These are phyloP conservation scores for Rhododendron griersonianum DNA, from an alignment of 148 eudicot genomes.

Conservation along the genomic window DNA sequence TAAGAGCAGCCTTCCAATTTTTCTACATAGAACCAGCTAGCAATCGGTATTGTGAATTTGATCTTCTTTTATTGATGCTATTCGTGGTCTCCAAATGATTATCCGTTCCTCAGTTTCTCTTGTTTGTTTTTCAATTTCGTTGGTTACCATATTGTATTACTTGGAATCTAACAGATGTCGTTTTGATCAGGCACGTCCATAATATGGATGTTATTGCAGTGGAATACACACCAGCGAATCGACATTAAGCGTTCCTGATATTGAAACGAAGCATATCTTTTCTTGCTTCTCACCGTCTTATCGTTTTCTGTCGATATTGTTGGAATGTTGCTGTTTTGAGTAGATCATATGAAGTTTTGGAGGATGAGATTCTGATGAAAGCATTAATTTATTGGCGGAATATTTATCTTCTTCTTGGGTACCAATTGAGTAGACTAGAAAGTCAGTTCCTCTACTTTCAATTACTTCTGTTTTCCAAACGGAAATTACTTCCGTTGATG, in stretches of 20 bases:
- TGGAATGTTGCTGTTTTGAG: too few relatives aligned
- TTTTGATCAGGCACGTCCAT: slow-evolving; percentile 66
- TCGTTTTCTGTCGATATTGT: background rate
- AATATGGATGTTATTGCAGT: slow-evolving; percentile 81
- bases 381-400: too few relatives aligned
- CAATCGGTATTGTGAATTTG: background rate
- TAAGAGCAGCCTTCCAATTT: background rate
- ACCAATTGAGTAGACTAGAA: background rate
- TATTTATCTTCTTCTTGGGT: background rate
- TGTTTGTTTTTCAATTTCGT: background rate
- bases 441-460: too few relatives aligned
- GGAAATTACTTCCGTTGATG: too few relatives aligned
- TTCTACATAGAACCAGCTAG: background rate
- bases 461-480: too few relatives aligned
- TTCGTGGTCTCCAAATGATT: background rate
- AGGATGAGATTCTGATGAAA: too few relatives aligned
- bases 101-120: background rate
- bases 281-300: background rate
- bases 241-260: slow-evolving; percentile 5
- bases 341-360: too few relatives aligned
- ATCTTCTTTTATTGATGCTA: background rate
- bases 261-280: background rate
- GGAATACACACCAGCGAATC: slow-evolving; percentile 56
- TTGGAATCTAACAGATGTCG: background rate
- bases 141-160: background rate